Evolutionary conservation across 306 rosid genomes (phyloP), one percentile per base, ranked within the genome.

Genomic region (Glycyrrhiza uralensis): DNA sequence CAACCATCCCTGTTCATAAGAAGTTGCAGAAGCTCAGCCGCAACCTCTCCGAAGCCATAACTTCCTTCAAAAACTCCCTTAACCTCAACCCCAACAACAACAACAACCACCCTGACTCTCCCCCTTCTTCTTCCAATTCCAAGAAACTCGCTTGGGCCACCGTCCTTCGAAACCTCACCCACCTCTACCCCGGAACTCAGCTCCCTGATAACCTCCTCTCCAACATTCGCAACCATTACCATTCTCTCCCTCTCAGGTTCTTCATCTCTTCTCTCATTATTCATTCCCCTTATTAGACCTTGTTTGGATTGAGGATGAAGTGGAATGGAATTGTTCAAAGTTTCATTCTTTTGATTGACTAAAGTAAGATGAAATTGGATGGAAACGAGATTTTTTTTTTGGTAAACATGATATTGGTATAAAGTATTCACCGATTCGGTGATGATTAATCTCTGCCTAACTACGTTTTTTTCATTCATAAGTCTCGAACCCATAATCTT

Each of bases 221-320:
- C 45, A 87, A 76, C 45, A 84, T 94, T 46, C 92, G 97, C 74
- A 94, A 83, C 79, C 99, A 94, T 76, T 91, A 89, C 33, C 95
- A 91, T 80, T 89, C 95, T 3, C 80, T 91, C 75, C 99, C 99
- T 17, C 87, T 89, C 83, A 94, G 98, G 98, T 92, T 9, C n/a
- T 10, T 61, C 2, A n/a, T 61, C 29, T 59, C 19, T 17, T 52
- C 58, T 28, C 30, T 18, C n/a, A n/a, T n/a, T n/a, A n/a, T n/a
- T n/a, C n/a, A 13, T 54, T 24, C 12, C 9, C 6, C 4, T 51
- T 0, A 4, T 50, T n/a, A n/a, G n/a, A n/a, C n/a, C n/a, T n/a
- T n/a, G n/a, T n/a, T n/a, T n/a, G n/a, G 0, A 26, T 55, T 0
- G 1, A 24, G 1, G 13, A 54, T 1, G 5, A 55, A 55, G 28